Base-by-base conservation (phyloP, 208 protist genomes). In the Crithidia sp. region DNA sequence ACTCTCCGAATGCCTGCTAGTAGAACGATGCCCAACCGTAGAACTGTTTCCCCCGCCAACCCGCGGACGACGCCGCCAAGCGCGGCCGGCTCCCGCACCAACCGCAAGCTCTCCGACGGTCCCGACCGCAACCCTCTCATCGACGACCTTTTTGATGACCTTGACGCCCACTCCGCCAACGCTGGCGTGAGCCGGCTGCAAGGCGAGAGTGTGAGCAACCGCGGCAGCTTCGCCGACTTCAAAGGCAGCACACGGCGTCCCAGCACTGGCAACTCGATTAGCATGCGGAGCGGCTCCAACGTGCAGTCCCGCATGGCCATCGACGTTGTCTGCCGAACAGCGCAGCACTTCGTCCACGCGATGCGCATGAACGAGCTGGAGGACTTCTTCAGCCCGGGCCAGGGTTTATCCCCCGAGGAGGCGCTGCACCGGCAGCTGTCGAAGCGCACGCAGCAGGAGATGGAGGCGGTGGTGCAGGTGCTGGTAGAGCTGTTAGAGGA, bases 401-500 rank as follows among this genome's bases (percentile, higher is more conserved):
- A 5, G 3, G 63, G 70, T 5, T 44, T 53, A 8, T 41, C 14
- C 4, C 17, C 71, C 16, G 83, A 88, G 57, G 60, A 76, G 9
- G 60, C 53, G 44, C 56, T 87, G 9, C 67, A 63, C 4, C 70
- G 74, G 6, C 36, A 62, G 52, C 64, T 90, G 6, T 0, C 12
- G 8, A 67, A 50, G 7, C 85, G 77, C 58, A 63, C 57, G 12
- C 59, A 47, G 17, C 53, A 74, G 43, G 82, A 90, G 67, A 45
- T 82, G 39, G 64, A 80, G 16, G 43, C 44, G 45, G 63, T 90
- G 14, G 77, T 90, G 28, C n/a, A 82, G 14, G 37, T 73, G 13
- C 43, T 90, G 37, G 57, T 88, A 55, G 82, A 90, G 53, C 71
- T 90, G 45, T 66, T 90, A 0, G 82, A 90, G 72, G 75, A 83